phyloP scores from a whole-genome alignment of 306 rosid genomes.

The Prosopis cineraria region DNA sequence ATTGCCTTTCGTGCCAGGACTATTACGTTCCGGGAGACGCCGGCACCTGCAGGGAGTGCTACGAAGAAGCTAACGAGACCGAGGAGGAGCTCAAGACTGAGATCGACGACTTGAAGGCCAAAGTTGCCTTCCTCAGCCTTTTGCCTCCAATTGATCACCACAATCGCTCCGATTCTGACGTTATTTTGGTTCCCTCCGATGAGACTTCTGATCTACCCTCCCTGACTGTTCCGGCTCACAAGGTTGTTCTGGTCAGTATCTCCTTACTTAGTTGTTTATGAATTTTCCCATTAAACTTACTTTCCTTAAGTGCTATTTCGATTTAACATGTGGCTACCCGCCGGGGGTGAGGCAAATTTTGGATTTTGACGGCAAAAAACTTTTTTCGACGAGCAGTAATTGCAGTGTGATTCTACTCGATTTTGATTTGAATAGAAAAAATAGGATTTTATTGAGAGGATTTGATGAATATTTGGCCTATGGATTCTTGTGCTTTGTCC shows the following conservation, averaged over 20 bases:
- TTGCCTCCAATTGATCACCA: conserved; percentile 37
- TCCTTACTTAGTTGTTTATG: not conserved
- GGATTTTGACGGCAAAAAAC: not conserved
- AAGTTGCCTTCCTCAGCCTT: conserved; percentile 63
- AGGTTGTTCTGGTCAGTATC: conserved; percentile 69
- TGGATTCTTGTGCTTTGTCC: not conserved
- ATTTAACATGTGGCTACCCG: not conserved
- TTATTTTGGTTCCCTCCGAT: conserved; percentile 54
- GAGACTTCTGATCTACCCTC: conserved; percentile 28
- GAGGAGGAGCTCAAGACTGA: conserved; percentile 74
- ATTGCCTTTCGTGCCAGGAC: conserved; percentile 56
- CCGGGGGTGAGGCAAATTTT: not conserved
- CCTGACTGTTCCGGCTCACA: conserved; percentile 72
- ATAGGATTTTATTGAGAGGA: not conserved
- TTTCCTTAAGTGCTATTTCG: not conserved
- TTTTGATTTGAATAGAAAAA: not conserved
- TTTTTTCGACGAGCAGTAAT: not conserved
- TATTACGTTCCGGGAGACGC: conserved; percentile 23
- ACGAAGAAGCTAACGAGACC: conserved; percentile 78
- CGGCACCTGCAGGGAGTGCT: conserved; percentile 86
- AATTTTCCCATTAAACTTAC: not conserved
- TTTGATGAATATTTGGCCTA: not conserved
- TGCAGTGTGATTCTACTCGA: not conserved
- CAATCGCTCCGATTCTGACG: conserved; percentile 46
- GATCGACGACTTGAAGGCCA: conserved; percentile 75